A percentile compares a stretch with the other conserved stretches of the same genome.
phyloP scores from a whole-genome alignment of 805 yeast species.

The Yarrowia sp. region DNA sequence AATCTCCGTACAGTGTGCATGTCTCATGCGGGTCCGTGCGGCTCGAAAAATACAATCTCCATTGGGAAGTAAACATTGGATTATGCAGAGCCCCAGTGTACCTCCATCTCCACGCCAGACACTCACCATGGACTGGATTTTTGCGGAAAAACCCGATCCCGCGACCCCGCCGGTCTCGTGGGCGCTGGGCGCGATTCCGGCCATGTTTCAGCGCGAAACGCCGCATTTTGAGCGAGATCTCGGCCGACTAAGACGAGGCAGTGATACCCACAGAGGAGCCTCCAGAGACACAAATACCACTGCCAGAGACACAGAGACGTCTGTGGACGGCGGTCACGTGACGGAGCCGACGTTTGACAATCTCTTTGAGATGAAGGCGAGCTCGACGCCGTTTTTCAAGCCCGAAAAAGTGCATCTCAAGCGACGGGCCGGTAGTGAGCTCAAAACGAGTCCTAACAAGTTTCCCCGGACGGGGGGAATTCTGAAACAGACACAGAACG shows the following conservation, averaged over 20 bases:
- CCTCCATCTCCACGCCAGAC: background rate
- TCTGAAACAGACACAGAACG: background rate
- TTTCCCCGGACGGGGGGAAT: background rate
- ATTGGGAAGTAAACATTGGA: conserved; percentile 17
- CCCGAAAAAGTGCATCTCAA: conserved; percentile 14
- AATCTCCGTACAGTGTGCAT: background rate
- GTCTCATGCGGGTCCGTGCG: background rate
- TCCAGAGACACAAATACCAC: background rate
- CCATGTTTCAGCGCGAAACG: conserved; percentile 41
- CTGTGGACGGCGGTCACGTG: background rate
- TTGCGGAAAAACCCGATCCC: conserved; percentile 20
- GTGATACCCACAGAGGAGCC: background rate
- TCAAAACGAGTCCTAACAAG: background rate
- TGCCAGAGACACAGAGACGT: background rate
- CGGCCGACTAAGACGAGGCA: background rate
- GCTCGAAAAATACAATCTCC: conserved; percentile 12
- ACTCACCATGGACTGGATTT: conserved; percentile 19
- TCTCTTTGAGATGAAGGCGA: conserved; percentile 9
- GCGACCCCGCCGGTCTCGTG: conserved; percentile 44
- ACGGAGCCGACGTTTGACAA: background rate
- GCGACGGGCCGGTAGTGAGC: background rate
- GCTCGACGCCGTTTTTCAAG: conserved; percentile 23
- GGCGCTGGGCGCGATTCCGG: conserved; percentile 43
- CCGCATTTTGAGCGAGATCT: conserved; percentile 32
- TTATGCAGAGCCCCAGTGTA: conserved; percentile 1